These are phyloP conservation scores for Podaxis sp. DNA, from an alignment of 768 basidiomycete species.

Conservation along the genomic window DNA sequence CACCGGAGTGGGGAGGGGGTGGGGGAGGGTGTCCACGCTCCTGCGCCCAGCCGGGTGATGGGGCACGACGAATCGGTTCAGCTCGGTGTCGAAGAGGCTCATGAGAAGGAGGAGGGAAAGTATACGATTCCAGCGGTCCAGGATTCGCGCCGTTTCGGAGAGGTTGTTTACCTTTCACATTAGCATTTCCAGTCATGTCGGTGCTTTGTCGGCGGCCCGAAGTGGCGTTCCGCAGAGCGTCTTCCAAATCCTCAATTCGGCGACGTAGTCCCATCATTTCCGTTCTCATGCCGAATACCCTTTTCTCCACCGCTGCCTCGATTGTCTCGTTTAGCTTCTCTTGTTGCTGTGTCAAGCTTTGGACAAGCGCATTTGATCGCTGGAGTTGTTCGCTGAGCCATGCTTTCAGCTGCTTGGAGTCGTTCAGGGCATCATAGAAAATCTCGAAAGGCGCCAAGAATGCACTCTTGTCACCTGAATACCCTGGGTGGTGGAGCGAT, in stretches of 20 bases:
- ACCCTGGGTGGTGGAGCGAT: constrained; percentile 60
- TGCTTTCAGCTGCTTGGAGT: constrained; percentile 73
- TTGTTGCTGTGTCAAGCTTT: constrained; percentile 56
- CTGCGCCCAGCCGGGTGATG: constrained; percentile 43
- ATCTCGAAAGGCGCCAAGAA: constrained; percentile 82
- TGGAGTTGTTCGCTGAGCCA: constrained; percentile 77
- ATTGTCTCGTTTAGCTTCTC: constrained; percentile 62
- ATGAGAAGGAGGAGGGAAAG: constrained; percentile 41
- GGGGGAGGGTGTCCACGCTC: constrained; percentile 32
- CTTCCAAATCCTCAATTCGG: constrained; percentile 71
- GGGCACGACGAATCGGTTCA: constrained; percentile 34
- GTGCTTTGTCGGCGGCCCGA: constrained; percentile 9
- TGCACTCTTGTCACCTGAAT: constrained; percentile 65
- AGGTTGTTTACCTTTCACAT: constrained; percentile 17
- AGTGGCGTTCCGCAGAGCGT: constrained; percentile 31
- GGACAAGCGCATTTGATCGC: constrained; percentile 56
- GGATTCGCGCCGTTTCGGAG: constrained; percentile 21
- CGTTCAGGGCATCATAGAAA: constrained; percentile 84
- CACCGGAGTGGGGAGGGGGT: constrained; percentile 20
- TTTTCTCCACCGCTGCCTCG: constrained; percentile 60
- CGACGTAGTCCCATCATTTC: constrained; percentile 62
- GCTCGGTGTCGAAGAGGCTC: constrained; percentile 32
- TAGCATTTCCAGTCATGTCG: constrained; percentile 8
- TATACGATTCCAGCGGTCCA: constrained; percentile 33
- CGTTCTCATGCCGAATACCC: constrained; percentile 53